Conservation (phyloP, 2,329 filamentous ascomycete species). For the Coniosporium tulheliwenetii region DNA sequence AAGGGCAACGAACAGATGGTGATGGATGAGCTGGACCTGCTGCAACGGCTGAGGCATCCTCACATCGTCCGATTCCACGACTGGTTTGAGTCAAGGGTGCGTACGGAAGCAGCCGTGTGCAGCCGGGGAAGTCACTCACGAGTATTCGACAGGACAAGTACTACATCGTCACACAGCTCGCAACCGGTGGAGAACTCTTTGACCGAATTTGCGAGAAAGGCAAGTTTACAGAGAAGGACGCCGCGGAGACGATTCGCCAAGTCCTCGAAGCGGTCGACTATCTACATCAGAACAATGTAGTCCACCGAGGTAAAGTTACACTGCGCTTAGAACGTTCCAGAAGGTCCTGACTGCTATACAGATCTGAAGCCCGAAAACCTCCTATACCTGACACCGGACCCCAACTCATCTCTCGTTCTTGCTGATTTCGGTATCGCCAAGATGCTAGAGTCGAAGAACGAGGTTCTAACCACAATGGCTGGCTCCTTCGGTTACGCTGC, state of each 20-base stretch:
- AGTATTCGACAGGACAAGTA: constrained; percentile 67
- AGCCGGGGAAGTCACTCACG: constrained; percentile 1
- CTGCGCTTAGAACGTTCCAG: neutral
- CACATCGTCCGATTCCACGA: constrained; percentile 97
- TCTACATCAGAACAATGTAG: constrained; percentile 84
- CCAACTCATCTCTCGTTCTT: constrained; percentile 73
- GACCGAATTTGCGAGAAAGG: constrained; percentile 97
- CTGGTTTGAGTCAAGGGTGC: constrained; percentile 95
- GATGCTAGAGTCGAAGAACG: constrained; percentile 80
- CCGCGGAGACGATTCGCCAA: constrained; percentile 87
- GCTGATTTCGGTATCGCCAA: constrained; percentile 98
- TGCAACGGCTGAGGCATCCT: constrained; percentile 79
- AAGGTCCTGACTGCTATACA: constrained; percentile 23
- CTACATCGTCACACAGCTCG: constrained; percentile 95
- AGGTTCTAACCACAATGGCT: constrained; percentile 94
- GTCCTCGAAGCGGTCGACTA: constrained; percentile 88
- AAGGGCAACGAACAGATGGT: constrained; percentile 98
- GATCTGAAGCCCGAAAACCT: constrained; percentile 98
- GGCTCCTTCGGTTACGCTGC: constrained; percentile 97
- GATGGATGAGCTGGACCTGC: constrained; percentile 87
- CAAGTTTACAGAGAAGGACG: constrained; percentile 97
- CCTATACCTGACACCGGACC: constrained; percentile 68
- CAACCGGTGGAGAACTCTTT: constrained; percentile 90
- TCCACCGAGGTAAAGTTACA: constrained; percentile 61
- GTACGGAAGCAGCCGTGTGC: constrained; percentile 12